Conservation (phyloP, 768 basidiomycete species). For the Boletus pseudo-olivaceus region DNA sequence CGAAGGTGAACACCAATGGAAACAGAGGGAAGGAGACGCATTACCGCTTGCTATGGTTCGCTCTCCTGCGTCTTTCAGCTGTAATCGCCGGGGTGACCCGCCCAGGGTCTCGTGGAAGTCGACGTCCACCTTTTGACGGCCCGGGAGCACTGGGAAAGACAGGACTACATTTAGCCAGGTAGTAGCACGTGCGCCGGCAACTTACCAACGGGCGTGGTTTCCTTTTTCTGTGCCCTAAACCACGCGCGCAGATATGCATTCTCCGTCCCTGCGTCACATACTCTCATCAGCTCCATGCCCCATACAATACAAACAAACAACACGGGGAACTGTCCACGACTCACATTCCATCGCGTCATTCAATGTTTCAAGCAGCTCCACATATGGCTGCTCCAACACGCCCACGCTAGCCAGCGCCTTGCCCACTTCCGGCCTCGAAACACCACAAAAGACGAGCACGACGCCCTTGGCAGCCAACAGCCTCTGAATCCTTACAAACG, state of each 20-base stretch:
- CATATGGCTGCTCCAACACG: slow-evolving; percentile 69
- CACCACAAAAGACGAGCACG: slow-evolving; percentile 86
- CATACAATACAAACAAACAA: background rate
- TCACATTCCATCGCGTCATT: slow-evolving; percentile 92
- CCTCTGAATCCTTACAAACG: slow-evolving; percentile 87
- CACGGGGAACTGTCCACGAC: slow-evolving; percentile 28
- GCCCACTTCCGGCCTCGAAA: slow-evolving; percentile 60
- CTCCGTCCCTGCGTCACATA: slow-evolving; percentile 67
- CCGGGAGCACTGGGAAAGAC: slow-evolving; percentile 46
- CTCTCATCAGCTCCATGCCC: slow-evolving; percentile 1
- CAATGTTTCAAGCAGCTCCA: slow-evolving; percentile 77
- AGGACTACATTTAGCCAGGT: background rate
- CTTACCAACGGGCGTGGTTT: slow-evolving; percentile 45
- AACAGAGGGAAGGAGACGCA: slow-evolving; percentile 2
- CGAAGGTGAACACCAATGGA: background rate
- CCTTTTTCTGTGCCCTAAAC: slow-evolving; percentile 64
- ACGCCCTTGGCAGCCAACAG: slow-evolving; percentile 73
- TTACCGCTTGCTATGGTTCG: slow-evolving; percentile 63
- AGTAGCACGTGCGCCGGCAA: slow-evolving; percentile 12
- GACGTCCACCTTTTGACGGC: slow-evolving; percentile 50
- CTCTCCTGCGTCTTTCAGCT: slow-evolving; percentile 69
- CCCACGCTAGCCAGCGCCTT: slow-evolving; percentile 75
- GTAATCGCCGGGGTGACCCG: slow-evolving; percentile 64
- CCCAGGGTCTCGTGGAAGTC: slow-evolving; percentile 39
- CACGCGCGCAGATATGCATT: slow-evolving; percentile 85